Evolutionary conservation across 768 basidiomycete genomes (phyloP), one percentile per base, ranked within the genome.

Genomic region (Termitomyces sp.): DNA sequence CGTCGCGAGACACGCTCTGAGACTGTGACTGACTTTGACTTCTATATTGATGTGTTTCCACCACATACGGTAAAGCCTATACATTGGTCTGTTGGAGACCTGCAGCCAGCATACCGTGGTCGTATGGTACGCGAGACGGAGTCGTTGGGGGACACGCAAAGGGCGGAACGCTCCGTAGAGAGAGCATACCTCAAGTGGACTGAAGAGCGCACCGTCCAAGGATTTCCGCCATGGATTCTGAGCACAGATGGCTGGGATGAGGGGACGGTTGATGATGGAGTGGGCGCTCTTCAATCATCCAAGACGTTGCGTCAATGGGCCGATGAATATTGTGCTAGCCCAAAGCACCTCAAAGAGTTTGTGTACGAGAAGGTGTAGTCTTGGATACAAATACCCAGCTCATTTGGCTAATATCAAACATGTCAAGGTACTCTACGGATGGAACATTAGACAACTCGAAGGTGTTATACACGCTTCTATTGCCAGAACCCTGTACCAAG

Each of bases 231-330:
- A 9, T 80, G 79, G 79, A 64, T 70, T 16, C 56, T 54, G n/a
- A 60, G 59, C 29, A 54, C 38, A 18, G 62, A 61, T 60, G 56
- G 47, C 0, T 60, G 50, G 56, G n/a, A 57, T 16, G 61, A 66
- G 12, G 64, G 55, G 42, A 48, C 36, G 18, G 54, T 38, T 11
- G 52, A 57, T 45, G 55, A 55, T 41, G 60, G 54, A 13, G 39
- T 36, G 3, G 43, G 52, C 13, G 54, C 51, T 7, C 66, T 86
- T 41, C 75, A 71, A 52, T 85, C 84, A 2, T 83, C 83, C 15
- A 81, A 80, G 70, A 78, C 84, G 0, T 64, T 91, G 40, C 74
- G 88, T 31, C 77, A 86, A 55, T 94, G 91, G 91, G 89, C 89
- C 7, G 89, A 92, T 60, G 84, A 88, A 53, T 93, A 91, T 62